A percentile compares a stretch with the other conserved stretches of the same genome.
phyloP scores from a whole-genome alignment of 2,329 filamentous ascomycete genomes.

The Sporothrix brasiliensis region DNA sequence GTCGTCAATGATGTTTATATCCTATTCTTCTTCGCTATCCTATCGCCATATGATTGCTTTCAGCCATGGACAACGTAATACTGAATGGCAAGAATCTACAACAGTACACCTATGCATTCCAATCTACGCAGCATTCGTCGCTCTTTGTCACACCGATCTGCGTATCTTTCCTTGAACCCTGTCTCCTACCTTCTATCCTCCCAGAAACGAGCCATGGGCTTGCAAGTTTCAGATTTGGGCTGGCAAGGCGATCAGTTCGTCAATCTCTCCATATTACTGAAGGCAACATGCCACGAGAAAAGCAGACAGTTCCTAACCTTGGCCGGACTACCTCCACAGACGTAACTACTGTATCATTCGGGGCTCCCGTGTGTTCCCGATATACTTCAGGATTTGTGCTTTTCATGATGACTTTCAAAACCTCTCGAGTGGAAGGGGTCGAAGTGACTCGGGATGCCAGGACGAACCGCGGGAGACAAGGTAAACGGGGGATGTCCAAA shows the following conservation, averaged over 20 bases:
- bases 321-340: background rate
- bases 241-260: constrained; percentile 13
- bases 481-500: background rate
- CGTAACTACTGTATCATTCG: too few relatives aligned
- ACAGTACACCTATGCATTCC: background rate
- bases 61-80: too few relatives aligned
- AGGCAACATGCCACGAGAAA: background rate
- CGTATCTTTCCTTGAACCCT: background rate
- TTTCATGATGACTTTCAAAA: background rate
- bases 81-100: constrained; percentile 1
- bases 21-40: too few relatives aligned
- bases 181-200: background rate
- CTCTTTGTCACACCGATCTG: background rate
- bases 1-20: too few relatives aligned
- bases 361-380: background rate
- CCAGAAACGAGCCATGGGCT: background rate
- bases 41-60: too few relatives aligned
- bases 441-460: background rate
- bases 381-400: background rate
- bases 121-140: background rate
- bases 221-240: constrained; percentile 15
- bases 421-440: too few relatives aligned
- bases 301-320: background rate
- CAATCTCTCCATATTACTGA: constrained; percentile 6
- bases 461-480: background rate